Evolutionary conservation across 805 yeast genomes (phyloP), one percentile per base, ranked within the genome.

Genomic region (Candida germanica): DNA sequence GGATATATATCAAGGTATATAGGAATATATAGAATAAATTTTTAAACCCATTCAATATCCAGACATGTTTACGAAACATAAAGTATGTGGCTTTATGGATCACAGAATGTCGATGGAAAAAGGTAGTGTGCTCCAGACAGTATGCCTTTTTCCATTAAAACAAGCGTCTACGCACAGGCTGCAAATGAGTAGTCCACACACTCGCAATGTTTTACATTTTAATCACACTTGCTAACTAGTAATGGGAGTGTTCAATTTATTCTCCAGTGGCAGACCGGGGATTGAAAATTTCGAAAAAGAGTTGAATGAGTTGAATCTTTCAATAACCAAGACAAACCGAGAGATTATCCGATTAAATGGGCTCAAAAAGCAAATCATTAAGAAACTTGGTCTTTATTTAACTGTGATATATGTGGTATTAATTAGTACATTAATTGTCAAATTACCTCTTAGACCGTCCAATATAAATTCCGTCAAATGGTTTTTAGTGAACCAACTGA

Each of bases 271-370:
- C 2, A 54, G 47, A 31, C 56, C 61, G 35, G 57, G 59, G 31
- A 58, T 64, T 8, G 57, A 56, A 14, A 34, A 36, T 9, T 64
- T 59, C 43, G 69, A 64, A 29, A 54, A 55, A 34, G 65, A 64
- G 33, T 49, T 64, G 13, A 59, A 56, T n/a, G 33, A 46, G 2
- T 38, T 64, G 19, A 51, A 58, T 6, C 52, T 52, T 26, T 46
- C 49, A 9, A 60, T 62, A n/a, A 50, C 52, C 8, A 47, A 38
- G 29, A 34, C 30, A 14, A 52, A 55, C n/a, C 55, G 49, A 26
- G 62, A 58, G 25, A 44, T 60, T 13, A 35, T 44, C 9, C 49
- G 44, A 13, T 49, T 62, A 33, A 33, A 50, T 16, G 42, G 43
- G 15, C 19, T 45, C 7, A 31, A 51, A 33, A 47, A 45, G 17